Evolutionary conservation across 169 alveolate genomes (phyloP).

Genomic region (Plasmodium fragile): DNA sequence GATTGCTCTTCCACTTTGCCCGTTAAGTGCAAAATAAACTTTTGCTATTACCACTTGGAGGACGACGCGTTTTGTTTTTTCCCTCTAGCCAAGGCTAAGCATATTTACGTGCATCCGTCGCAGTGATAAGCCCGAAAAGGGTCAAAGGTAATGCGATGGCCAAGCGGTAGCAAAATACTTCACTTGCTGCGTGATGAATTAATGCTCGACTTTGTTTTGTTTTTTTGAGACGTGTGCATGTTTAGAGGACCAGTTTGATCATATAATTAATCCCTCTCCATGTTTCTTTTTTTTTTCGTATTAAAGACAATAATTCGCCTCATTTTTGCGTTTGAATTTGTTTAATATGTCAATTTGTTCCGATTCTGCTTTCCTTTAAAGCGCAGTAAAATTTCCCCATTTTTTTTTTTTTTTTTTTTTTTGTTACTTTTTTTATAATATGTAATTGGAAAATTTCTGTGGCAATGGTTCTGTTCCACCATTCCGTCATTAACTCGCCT

Average conservation of each 20-base stretch:
- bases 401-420: slow-evolving; percentile 6
- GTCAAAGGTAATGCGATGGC: neutral
- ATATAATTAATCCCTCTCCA: neutral
- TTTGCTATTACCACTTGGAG: slow-evolving; percentile 31
- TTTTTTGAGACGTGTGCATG: neutral
- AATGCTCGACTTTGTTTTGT: neutral
- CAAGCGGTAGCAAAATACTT: neutral
- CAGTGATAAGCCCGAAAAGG: slow-evolving; percentile 2
- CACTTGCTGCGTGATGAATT: neutral
- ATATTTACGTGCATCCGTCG: slow-evolving; percentile 36
- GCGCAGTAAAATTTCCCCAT: neutral
- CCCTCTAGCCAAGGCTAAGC: slow-evolving; percentile 34
- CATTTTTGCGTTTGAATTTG: slow-evolving; percentile 7
- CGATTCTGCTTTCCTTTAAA: neutral
- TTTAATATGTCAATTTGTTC: slow-evolving; percentile 9
- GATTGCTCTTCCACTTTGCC: slow-evolving; percentile 66
- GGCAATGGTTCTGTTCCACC: neutral
- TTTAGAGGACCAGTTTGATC: neutral
- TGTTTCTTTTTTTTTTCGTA: neutral
- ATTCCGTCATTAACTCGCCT: neutral
- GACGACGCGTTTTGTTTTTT: slow-evolving; percentile 14
- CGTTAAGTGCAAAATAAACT: slow-evolving; percentile 44
- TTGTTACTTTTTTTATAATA: neutral
- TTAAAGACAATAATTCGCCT: neutral
- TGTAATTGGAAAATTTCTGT: neutral